Evolutionary conservation across 139 green algal genomes (phyloP).

Genomic region (Gonium pectorale): DNA sequence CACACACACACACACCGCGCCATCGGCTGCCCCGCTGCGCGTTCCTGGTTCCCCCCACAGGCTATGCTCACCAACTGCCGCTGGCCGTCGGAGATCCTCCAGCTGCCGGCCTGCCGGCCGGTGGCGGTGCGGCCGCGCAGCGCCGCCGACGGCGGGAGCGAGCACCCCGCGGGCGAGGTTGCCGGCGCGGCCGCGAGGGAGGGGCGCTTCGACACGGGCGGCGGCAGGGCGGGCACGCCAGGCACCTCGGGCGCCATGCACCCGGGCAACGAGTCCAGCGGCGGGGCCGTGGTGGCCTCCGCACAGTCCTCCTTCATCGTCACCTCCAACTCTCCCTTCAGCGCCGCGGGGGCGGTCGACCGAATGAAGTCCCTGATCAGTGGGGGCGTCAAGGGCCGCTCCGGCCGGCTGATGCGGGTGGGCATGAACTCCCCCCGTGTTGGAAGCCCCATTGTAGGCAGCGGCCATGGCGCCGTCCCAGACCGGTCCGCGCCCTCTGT

Average conservation of each 20-base stretch:
- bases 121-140: not conserved
- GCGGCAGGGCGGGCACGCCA: too few species aligned
- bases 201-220: too few species aligned
- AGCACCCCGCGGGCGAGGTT: not conserved
- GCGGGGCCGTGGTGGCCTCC: slow-evolving; percentile 15
- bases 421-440: not conserved
- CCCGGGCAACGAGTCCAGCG: not conserved
- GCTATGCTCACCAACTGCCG: slow-evolving; percentile 14
- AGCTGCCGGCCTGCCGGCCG: not conserved
- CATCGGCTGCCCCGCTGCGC: too few species aligned
- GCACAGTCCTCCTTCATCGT: slow-evolving; percentile 35
- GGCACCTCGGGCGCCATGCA: too few species aligned
- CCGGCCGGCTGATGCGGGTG: not conserved
- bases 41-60: too few species aligned
- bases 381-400: not conserved
- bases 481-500: not conserved
- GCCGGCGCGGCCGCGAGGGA: not conserved
- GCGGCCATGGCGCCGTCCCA: not conserved
- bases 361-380: slow-evolving; percentile 20
- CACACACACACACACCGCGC: too few species aligned
- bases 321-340: slow-evolving; percentile 14
- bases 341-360: not conserved
- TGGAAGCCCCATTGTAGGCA: not conserved
- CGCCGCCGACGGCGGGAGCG: not conserved
- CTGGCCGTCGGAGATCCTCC: slow-evolving; percentile 18